Percentiles rank a stretch among this genome's conserved stretches.
phyloP scores from a whole-genome alignment of 305 asterid genomes.

The Salvia sclarea region DNA sequence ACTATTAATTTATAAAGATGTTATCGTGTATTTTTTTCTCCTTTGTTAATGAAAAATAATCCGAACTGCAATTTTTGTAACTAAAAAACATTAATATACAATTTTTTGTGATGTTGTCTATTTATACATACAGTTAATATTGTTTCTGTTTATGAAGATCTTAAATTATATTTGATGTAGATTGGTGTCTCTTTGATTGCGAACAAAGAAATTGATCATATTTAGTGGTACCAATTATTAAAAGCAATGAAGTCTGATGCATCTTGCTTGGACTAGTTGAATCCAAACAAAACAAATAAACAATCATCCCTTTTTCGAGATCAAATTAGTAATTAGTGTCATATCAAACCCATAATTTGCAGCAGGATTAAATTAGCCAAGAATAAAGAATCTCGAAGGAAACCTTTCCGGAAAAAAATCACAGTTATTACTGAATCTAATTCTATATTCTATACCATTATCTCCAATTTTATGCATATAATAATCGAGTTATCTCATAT shows the following conservation, averaged over 20 bases:
- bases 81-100: too few species aligned
- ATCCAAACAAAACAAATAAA: not conserved
- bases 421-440: not conserved
- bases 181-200: too few species aligned
- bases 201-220: not conserved
- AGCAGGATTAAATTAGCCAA: not conserved
- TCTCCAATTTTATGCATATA: not conserved
- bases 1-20: too few species aligned
- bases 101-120: too few species aligned
- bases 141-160: too few species aligned
- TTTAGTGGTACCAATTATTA: too few species aligned
- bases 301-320: not conserved
- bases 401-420: not conserved
- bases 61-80: too few species aligned
- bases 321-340: not conserved
- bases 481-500: not conserved
- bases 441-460: not conserved
- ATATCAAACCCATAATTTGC: not conserved
- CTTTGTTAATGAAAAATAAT: too few species aligned
- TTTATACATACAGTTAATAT: too few species aligned
- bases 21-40: too few species aligned
- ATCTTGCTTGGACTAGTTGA: not conserved
- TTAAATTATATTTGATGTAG: too few species aligned
- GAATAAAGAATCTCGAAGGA: not conserved
- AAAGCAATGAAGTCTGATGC: not conserved